Evolutionary conservation across 345 rosid species (phyloP), one percentile per base, ranked within the genome.

Genomic region (Carallia pectinifolia): DNA sequence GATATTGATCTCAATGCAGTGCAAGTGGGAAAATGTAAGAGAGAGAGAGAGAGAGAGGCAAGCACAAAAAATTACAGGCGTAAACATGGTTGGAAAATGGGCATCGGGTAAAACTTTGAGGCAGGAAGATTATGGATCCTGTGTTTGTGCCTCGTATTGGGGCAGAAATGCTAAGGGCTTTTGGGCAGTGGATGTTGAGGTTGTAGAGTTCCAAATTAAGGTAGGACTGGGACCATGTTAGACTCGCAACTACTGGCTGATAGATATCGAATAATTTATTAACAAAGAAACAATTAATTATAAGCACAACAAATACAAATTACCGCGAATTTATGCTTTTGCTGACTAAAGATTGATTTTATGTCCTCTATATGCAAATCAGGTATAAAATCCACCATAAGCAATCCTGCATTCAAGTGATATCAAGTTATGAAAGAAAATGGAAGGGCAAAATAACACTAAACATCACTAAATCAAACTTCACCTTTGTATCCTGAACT

Each of bases 301-400:
- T 23, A 23, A 23, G 23, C 23, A 23, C 23, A 23, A 37, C 12
- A 50, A 71, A 39, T 27, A 71, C 30, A 37, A 33, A 65, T 82
- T 88, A 93, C 96, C 81, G 66, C 68, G 82, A 79, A 87, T 58
- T 64, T 84, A 55, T 69, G 75, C 83, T 85, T 91, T 71, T 91
- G 96, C 75, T 65, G 86, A 68, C 71, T 76, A 63, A 93, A 86
- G 64, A 83, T 65, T 23, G 89, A 80, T 81, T 89, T 87, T 69
- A 89, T 71, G 60, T 78, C 82, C 80, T 89, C 96, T 18, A 86
- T 68, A 78, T 88, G 85, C 31, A 83, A 68, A 82, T 89, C 97
- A 4, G 98, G 95, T 68, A 85, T 63, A 78, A 91, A 89, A 76
- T 93, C 98, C 64, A 87, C 96, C 61, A 76, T 58, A 72, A 93